Base-by-base conservation (phyloP, 164 flowering plant genomes). In the Saururus chinensis region DNA sequence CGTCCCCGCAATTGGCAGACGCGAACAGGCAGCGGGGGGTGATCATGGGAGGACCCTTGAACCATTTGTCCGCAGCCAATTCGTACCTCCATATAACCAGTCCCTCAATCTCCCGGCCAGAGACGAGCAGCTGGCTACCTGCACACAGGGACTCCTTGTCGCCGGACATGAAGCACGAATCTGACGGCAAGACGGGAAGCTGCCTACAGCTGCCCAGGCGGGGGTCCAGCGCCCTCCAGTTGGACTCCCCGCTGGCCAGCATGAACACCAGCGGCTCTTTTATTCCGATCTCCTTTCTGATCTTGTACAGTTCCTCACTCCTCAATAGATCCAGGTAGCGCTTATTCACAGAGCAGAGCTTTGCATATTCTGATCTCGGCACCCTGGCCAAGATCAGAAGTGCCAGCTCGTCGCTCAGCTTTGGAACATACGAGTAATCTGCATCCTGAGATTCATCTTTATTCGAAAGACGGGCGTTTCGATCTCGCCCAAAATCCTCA, bases 81-180 rank as follows among this genome's bases (percentile, higher is more conserved):
- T 85, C 89, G 57, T 84, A 91, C 57, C 89, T 75, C 89, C 93
- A 91, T 25, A 88, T 66, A 12, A 69, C 87, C 23, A 69, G 66
- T 11, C 87, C 89, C 0, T 63, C 75, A 1, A 78, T 56, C 72
- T 91, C 93, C 53, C 62, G 79, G 25, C 98, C 96, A 0, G 84
- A 81, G n/a, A 88, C 86, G 14, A 91, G 74, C 21, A 91, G 68
- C 59, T 91, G 88, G 17, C 85, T 85, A 19, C 96, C 93, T 0
- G 80, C 88, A 63, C 85, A 85, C 23, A 91, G 54, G 0, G 96
- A 79, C 63, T 91, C 98, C 62, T 85, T 91, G 57, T 91, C 97
- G 12, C 84, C 87, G 0, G 55, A 35, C 0, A 42, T 12, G 59
- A 91, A 91, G 40, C 84, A 79, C 0, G 49, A 11, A 57, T 86